Conservation (phyloP, 2,329 filamentous ascomycete species). For the Microdochium paspali region DNA sequence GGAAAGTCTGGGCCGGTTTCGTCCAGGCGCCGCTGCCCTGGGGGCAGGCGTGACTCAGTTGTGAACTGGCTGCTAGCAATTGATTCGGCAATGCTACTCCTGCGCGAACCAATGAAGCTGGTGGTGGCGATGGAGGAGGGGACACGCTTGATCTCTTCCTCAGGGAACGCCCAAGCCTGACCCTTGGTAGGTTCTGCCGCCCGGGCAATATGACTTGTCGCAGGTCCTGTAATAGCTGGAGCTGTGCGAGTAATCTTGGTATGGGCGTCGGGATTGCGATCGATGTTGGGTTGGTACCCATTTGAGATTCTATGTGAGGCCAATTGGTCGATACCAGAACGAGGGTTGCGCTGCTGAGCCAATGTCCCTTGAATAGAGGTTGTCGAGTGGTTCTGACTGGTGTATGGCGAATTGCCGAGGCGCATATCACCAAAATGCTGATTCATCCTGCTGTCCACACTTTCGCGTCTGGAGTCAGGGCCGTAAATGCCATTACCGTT, state of each 20-base stretch:
- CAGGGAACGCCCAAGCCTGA: conserved; percentile 76
- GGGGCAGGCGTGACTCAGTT: conserved; percentile 60
- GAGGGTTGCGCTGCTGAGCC: conserved; percentile 56
- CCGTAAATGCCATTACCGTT: conserved; percentile 23
- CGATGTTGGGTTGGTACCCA: conserved; percentile 51
- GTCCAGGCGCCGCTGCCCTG: conserved; percentile 63
- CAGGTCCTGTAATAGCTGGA: conserved; percentile 67
- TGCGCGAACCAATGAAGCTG: conserved; percentile 53
- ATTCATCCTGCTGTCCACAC: conserved; percentile 72
- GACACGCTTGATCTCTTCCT: conserved; percentile 52
- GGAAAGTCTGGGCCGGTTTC: conserved; percentile 43
- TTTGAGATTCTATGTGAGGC: conserved; percentile 54
- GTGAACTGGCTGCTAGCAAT: conserved; percentile 74
- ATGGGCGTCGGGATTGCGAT: conserved; percentile 43
- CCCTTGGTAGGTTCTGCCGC: conserved; percentile 75
- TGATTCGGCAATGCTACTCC: conserved; percentile 69
- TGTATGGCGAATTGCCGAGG: conserved; percentile 62
- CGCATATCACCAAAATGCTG: conserved; percentile 61
- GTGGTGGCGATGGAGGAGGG: conserved; percentile 35
- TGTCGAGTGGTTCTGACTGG: conserved; percentile 68
- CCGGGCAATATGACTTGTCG: conserved; percentile 53
- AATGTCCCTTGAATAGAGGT: conserved; percentile 65
- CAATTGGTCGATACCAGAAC: conserved; percentile 38
- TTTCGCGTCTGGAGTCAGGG: conserved; percentile 58
- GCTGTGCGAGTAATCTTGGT: conserved; percentile 53